Evolutionary conservation across 805 yeast genomes (phyloP), one percentile per base, ranked within the genome.

Genomic region (Vanderwaltozyma polyspora): DNA sequence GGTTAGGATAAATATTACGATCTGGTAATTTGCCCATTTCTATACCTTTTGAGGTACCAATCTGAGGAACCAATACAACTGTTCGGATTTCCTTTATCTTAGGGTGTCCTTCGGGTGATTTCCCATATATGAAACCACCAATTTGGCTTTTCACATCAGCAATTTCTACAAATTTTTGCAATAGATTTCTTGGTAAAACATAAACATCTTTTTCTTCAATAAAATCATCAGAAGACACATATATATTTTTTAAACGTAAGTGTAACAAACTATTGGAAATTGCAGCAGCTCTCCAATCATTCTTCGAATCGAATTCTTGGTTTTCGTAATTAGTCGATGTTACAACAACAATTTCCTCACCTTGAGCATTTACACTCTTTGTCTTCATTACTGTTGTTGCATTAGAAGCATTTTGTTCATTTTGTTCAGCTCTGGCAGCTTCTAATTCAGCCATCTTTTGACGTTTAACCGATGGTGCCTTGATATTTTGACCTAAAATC

Each of bases 261-360:
- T 79, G 79, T 31, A 91, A 63, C 43, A 74, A 69, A 29, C 81
- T 69, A 0, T 93, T 69, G 1, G 93, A 76, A 32, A 91, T 73
- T 0, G 96, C 95, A 26, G 93, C 62, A 35, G 69, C 68, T 46
- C 97, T 69, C 99, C 99, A 91, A 50, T 86, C 94, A 24, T 86
- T 76, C 53, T 75, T 78, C 1, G 95, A 83, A 30, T 78, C 67
- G 53, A 91, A 91, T 12, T 78, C 62, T 60, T 76, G 78, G 48
- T 84, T 91, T 54, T 86, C 98, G 52, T 82, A 87, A 42, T 75
- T 75, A 13, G 87, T 76, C 0, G 97, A 86, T 0, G 97, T 86
- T 21, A 89, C 95, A 0, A 95, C 89, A 28, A 82, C 79, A 48
- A 91, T 89, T 48, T 87, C 93, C 52, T 91, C 98, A 23, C 99